Base-by-base conservation (phyloP, 495 filamentous ascomycete genomes). In the Acidiella bohemica region DNA sequence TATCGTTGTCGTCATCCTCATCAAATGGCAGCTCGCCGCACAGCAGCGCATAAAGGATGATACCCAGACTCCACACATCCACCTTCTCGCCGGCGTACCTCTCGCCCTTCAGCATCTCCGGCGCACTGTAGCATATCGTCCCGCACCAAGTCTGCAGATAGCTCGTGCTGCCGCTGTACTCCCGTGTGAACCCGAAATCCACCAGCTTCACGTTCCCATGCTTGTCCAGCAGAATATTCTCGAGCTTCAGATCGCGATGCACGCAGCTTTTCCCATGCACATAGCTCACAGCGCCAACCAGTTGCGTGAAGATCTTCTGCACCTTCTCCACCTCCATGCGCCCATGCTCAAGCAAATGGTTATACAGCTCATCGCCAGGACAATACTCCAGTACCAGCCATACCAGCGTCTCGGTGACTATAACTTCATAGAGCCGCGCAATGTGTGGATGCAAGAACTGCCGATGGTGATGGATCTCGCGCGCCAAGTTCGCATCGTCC, bases 361-460 rank as follows among this genome's bases (percentile, higher is more conserved):
- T 90, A 62, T 95, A 97, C 9, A 97, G 70, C 59, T 97, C 90
- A 60, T 97, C 92, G 35, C 90, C 88, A 53, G 87, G 81, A 64
- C 90, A 97, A 54, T 93, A 97, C 64, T 97, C 90, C 44, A 97
- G 59, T 23, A 88, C 92, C 55, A 97, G 69, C 90, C 90, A 97
- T 21, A 97, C 90, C 56, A 96, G 58, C 9, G 65, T 76, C 60
- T 97, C 90, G 6, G 90, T 97, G 24, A 96, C 86, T 41, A 96
- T 88, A 35, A 97, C 88, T 62, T 97, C 90, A 66, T 97, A 96
- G 10, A 97, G 66, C 9, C 90, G 73, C 18, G 90, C 87, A 56
- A 97, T 97, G 65, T 97, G 90, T 20, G 90, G 90, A 58, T 97
- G 90, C 44, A 94, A 68, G 59, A 97, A 93, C 64, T 97, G 90